A percentile compares a stretch with the other conserved stretches of the same genome.
These are phyloP conservation scores for Solanum paucissectum DNA, from an alignment of 257 asterid genomes.

Conservation along the genomic window DNA sequence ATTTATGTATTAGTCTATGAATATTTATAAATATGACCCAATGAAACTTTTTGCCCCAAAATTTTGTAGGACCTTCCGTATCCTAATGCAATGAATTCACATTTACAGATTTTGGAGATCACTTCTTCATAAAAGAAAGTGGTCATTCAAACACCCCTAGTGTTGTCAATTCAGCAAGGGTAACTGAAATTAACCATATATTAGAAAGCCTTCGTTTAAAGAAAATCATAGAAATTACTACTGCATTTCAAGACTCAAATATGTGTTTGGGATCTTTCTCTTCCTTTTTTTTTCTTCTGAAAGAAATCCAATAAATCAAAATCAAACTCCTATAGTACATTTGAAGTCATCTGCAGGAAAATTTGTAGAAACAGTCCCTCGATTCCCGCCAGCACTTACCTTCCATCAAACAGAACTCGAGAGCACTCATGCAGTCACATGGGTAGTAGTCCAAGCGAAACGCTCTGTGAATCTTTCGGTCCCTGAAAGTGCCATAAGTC, in stretches of 20 bases:
- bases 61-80: background rate
- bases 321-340: background rate
- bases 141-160: constrained; percentile 8
- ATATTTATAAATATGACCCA: background rate
- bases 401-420: background rate
- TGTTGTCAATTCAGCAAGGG: background rate
- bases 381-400: background rate
- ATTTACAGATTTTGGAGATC: background rate
- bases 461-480: background rate
- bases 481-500: background rate
- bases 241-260: background rate
- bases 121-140: background rate
- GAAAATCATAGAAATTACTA: background rate
- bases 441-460: background rate
- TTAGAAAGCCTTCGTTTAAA: background rate
- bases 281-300: background rate
- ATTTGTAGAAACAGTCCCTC: background rate
- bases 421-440: background rate
- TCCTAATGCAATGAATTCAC: background rate
- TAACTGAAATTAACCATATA: background rate
- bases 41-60: background rate
- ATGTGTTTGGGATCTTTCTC: background rate
- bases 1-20: background rate
- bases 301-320: background rate
- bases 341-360: background rate